phyloP scores from a whole-genome alignment of 1,139 yeast species.

The Protomyces inouyei region DNA sequence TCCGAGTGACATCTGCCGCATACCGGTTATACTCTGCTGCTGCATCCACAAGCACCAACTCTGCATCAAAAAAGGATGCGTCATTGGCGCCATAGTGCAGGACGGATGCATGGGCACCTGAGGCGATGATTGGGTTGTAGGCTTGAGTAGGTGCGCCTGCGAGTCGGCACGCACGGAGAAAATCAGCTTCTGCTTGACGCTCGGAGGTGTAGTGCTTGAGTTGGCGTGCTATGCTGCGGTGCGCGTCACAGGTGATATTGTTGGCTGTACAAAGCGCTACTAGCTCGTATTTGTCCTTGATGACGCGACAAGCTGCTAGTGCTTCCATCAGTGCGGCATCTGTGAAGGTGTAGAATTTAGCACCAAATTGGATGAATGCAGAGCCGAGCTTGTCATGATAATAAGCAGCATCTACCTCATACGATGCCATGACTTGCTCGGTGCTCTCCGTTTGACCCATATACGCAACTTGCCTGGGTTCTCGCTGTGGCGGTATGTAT shows the following conservation, averaged over 20 bases:
- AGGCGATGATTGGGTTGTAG: conserved; percentile 92
- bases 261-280: conserved; percentile 74
- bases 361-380: not conserved
- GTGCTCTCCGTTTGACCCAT: conserved; percentile 73
- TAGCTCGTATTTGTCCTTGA: conserved; percentile 79
- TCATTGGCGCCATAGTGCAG: conserved; percentile 86
- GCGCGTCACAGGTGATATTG: conserved; percentile 79
- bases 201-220: conserved; percentile 44
- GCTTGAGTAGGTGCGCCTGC: conserved; percentile 87
- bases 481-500: conserved; percentile 59
- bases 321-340: conserved; percentile 58
- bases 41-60: conserved; percentile 80
- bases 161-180: conserved; percentile 84
- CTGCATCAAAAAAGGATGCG: conserved; percentile 53
- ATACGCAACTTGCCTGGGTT: conserved; percentile 86
- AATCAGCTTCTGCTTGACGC: conserved; percentile 91
- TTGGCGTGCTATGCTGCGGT: conserved; percentile 43
- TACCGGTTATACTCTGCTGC: conserved; percentile 96
- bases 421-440: conserved; percentile 60
- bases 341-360: conserved; percentile 33
- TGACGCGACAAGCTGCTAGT: conserved; percentile 75
- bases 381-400: conserved; percentile 43
- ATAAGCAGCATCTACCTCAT: conserved; percentile 75
- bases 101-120: conserved; percentile 88
- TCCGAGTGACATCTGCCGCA: conserved; percentile 89